Base-by-base conservation (phyloP, 495 filamentous ascomycete species). In the Aspergillus homomorphus region DNA sequence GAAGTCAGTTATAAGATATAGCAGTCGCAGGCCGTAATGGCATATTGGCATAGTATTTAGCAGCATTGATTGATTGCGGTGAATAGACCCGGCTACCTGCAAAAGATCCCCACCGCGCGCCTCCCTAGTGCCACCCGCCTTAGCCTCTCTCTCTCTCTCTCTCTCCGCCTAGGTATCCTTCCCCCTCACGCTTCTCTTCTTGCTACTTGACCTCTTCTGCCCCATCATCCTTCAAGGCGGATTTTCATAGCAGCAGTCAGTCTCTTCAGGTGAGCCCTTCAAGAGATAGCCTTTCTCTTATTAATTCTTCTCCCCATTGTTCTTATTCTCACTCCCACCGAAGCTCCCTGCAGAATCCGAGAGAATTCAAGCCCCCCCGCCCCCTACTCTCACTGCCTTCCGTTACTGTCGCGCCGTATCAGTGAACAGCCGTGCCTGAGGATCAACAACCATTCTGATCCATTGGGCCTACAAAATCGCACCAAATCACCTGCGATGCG, bases 401-500 rank as follows among this genome's bases (percentile, higher is more conserved):
- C 53, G 56, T 49, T 54, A 53, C 30, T 56, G 44, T 54, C 48
- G 56, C 45, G 49, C 56, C 51, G 24, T 45, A 62, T 60, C 58
- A 57, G 45, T 30, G 28, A 53, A 48, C 44, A 53, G 53, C 49
- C 58, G 65, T 64, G 50, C 55, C 57, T 51, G 61, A 52, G 46
- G 43, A 44, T 23, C 54, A 53, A 58, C 45, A 45, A 43, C 53
- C 30, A 54, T 41, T 38, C 30, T 61, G 20, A 7, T 58, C 50
- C 30, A 41, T 38, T 38, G 33, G 53, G 26, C 51, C 23, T 19
- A 8, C 10, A 3, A 19, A 28, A 28, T 28, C 28, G n/a, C 48
- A 18, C 24, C 62, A 62, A 56, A 22, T 48, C 52, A 53, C 59
- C 60, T 74, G 74, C 64, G 67, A 77, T 77, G 74, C 64, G 70